These are phyloP conservation scores for Coemansia sp. DNA, from an alignment of 192 early-diverging fungal genomes.

Conservation along the genomic window DNA sequence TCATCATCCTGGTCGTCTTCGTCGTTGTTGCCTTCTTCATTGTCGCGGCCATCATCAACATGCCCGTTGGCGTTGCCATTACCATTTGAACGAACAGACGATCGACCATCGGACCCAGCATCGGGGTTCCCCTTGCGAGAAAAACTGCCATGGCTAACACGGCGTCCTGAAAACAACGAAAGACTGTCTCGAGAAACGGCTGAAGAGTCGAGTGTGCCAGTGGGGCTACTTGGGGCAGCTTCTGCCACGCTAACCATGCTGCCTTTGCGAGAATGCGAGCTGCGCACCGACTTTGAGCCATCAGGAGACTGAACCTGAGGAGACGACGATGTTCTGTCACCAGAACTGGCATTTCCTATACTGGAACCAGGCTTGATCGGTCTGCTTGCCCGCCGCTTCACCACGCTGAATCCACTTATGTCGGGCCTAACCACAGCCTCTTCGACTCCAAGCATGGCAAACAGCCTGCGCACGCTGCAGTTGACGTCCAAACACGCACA, in stretches of 20 bases:
- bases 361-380: slow-evolving; percentile 7
- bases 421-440: slow-evolving; percentile 18
- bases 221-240: slow-evolving; percentile 8
- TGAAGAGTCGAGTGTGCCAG: background rate
- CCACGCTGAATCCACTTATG: background rate
- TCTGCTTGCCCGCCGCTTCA: slow-evolving; percentile 35
- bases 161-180: slow-evolving; percentile 11
- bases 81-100: background rate
- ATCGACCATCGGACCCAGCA: background rate
- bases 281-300: background rate
- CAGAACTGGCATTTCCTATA: background rate
- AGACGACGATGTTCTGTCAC: slow-evolving; percentile 7
- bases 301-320: slow-evolving; percentile 21
- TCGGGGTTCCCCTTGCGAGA: slow-evolving; percentile 7
- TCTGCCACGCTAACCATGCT: slow-evolving; percentile 11
- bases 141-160: background rate
- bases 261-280: slow-evolving; percentile 27
- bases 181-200: slow-evolving; percentile 2
- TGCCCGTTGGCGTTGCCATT: background rate
- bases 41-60: background rate
- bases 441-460: slow-evolving; percentile 50
- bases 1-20: background rate
- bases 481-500: slow-evolving; percentile 36
- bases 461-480: slow-evolving; percentile 41
- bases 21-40: background rate